These are phyloP conservation scores for Fusarium sp. DNA, from an alignment of 2,329 filamentous ascomycete species.

Conservation along the genomic window DNA sequence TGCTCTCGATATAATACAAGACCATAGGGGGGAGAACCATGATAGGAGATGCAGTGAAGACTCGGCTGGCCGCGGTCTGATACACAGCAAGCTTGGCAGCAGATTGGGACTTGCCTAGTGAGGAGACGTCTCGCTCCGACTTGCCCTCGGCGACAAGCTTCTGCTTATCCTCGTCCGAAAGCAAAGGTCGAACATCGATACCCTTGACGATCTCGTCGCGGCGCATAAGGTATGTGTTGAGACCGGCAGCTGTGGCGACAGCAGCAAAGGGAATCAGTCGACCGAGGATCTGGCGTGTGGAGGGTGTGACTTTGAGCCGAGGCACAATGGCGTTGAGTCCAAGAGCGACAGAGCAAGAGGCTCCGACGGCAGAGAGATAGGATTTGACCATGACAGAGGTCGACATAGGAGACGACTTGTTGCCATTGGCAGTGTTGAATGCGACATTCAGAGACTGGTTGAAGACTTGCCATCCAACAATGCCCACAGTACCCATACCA, in stretches of 20 bases:
- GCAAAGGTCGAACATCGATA: slow-evolving; percentile 90
- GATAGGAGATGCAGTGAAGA: slow-evolving; percentile 94
- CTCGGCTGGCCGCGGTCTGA: slow-evolving; percentile 91
- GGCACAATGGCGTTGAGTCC: slow-evolving; percentile 93
- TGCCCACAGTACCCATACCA: slow-evolving; percentile 83
- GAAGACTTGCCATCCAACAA: slow-evolving; percentile 91
- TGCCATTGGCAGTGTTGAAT: slow-evolving; percentile 97
- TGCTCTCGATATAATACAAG: slow-evolving; percentile 81
- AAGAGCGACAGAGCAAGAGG: slow-evolving; percentile 92
- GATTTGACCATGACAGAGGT: slow-evolving; percentile 86
- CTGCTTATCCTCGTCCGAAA: slow-evolving; percentile 76
- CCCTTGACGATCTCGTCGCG: slow-evolving; percentile 93
- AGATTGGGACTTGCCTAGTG: slow-evolving; percentile 87
- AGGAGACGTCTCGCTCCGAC: slow-evolving; percentile 74
- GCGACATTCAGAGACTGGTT: slow-evolving; percentile 99
- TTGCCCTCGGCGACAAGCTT: slow-evolving; percentile 69
- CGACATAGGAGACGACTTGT: slow-evolving; percentile 93
- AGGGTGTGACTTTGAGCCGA: slow-evolving; percentile 82
- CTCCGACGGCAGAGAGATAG: slow-evolving; percentile 90
- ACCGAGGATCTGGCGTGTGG: slow-evolving; percentile 80
- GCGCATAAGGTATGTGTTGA: slow-evolving; percentile 98
- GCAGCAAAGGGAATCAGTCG: slow-evolving; percentile 97
- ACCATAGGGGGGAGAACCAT: slow-evolving; percentile 95
- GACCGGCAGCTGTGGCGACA: slow-evolving; percentile 87
- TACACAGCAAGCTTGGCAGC: slow-evolving; percentile 91